Evolutionary conservation across 2,329 filamentous ascomycete species (phyloP).

Genomic region (Neopestalotiopsis rosae): DNA sequence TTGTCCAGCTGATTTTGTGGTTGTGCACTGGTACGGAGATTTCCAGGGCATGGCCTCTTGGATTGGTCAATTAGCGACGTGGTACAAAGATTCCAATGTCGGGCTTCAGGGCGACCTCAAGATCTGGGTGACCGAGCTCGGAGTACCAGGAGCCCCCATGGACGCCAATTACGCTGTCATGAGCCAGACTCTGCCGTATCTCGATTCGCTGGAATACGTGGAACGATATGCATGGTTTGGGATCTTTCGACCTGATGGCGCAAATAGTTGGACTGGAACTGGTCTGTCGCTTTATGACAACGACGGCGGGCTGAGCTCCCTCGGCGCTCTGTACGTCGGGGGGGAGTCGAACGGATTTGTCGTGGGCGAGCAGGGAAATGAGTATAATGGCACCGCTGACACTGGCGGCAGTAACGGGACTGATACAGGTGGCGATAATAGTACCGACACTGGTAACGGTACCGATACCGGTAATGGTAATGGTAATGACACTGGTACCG

Average conservation of each 20-base stretch:
- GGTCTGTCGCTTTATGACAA: slow-evolving; percentile 43
- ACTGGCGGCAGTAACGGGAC: slow-evolving; percentile 25
- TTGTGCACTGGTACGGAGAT: slow-evolving; percentile 49
- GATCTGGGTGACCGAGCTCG: slow-evolving; percentile 48
- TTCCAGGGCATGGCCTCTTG: slow-evolving; percentile 40
- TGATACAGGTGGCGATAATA: slow-evolving; percentile 36
- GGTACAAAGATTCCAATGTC: slow-evolving; percentile 8
- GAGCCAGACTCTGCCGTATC: slow-evolving; percentile 43
- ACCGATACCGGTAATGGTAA: neutral
- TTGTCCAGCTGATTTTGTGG: slow-evolving; percentile 46
- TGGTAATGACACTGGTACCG: neutral
- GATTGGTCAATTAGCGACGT: slow-evolving; percentile 32
- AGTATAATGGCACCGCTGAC: slow-evolving; percentile 14
- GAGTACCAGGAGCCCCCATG: slow-evolving; percentile 37
- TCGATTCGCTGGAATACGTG: slow-evolving; percentile 40
- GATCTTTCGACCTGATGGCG: slow-evolving; percentile 42
- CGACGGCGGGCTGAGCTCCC: slow-evolving; percentile 42
- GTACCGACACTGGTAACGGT: slow-evolving; percentile 29
- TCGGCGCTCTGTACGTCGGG: slow-evolving; percentile 44
- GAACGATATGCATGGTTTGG: slow-evolving; percentile 49
- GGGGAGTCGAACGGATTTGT: slow-evolving; percentile 44
- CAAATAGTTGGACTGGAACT: slow-evolving; percentile 46
- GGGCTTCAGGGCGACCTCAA: slow-evolving; percentile 46
- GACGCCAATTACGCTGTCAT: slow-evolving; percentile 44
- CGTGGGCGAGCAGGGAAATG: slow-evolving; percentile 28